Evolutionary conservation across 2,329 filamentous ascomycete species (phyloP), one percentile per base, ranked within the genome.

Genomic region (Sporothrix humicola): DNA sequence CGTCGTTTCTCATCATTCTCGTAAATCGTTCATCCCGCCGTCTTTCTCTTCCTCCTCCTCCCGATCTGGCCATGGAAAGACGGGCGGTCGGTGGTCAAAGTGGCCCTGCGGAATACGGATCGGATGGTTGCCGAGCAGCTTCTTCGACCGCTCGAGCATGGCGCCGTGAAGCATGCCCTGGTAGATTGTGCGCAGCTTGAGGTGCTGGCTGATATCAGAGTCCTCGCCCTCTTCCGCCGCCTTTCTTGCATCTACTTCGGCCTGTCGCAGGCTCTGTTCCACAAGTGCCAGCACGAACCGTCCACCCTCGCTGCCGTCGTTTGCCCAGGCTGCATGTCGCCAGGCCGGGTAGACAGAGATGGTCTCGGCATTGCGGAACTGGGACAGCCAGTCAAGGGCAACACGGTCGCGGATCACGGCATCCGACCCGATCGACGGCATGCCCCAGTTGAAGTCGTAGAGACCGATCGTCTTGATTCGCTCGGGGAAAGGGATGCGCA

Each of bases 401-500:
- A 72, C 37, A 26, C 72, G 69, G 10, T 73, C 73, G 0, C 68
- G 66, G 9, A 65, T 48, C 37, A 74, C 37, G 17, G 20, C 65
- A 6, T 70, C 68, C 12, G 71, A 72, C 17, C 70, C 20, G 13
- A 37, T 9, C 44, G 42, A 58, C 44, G 42, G 70, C 69, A 17
- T 31, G 44, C 52, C 20, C 73, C 74, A 75, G 52, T 75, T 66
- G 15, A 75, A 72, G 2, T 54, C n/a, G 50, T 71, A 61, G 26
- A 77, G 72, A 69, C 76, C 76, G 13, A 76, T 48, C 5, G 72
- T 71, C 48, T 65, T 71, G 2, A 77, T 9, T 5, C 70, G 75
- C 5, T 73, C 63, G 12, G 73, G 72, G 23, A 58, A 46, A 17
- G 63, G 44, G 9, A 72, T 46, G 13, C 17, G 23, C 23, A 65